Evolutionary conservation across 2,329 filamentous ascomycete species (phyloP).

Genomic region (Sphaceloma murrayae): DNA sequence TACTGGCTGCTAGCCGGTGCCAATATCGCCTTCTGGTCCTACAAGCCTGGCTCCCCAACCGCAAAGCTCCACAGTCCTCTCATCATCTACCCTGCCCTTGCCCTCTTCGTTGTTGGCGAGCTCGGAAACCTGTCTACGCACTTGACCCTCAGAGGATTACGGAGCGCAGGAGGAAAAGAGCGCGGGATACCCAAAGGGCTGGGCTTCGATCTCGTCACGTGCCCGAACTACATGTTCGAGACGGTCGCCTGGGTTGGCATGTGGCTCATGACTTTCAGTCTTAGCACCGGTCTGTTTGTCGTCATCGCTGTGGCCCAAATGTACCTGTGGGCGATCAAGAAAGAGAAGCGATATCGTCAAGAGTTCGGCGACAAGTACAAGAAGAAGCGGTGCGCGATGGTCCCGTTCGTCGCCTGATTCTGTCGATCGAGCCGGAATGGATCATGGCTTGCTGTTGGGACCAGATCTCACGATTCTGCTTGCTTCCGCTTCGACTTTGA

Average conservation of each 20-base stretch:
- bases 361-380: slow-evolving; percentile 92
- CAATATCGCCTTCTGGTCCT: slow-evolving; percentile 75
- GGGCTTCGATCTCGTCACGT: slow-evolving; percentile 79
- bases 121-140: slow-evolving; percentile 72
- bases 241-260: slow-evolving; percentile 77
- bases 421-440: not conserved
- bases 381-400: slow-evolving; percentile 78
- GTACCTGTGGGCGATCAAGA: slow-evolving; percentile 79
- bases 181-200: slow-evolving; percentile 79
- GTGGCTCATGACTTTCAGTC: slow-evolving; percentile 67
- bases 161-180: slow-evolving; percentile 70
- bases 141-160: slow-evolving; percentile 64
- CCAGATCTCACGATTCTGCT: slow-evolving; percentile 3
- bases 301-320: slow-evolving; percentile 66
- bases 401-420: slow-evolving; percentile 62
- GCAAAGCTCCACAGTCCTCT: slow-evolving; percentile 38
- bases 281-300: slow-evolving; percentile 68
- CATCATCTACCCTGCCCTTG: slow-evolving; percentile 58
- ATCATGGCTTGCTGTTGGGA: not conserved
- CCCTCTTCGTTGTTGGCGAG: slow-evolving; percentile 68
- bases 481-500: slow-evolving; percentile 7
- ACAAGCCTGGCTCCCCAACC: slow-evolving; percentile 62
- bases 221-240: slow-evolving; percentile 97
- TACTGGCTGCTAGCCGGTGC: slow-evolving; percentile 84
- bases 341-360: slow-evolving; percentile 80